Evolutionary conservation across 495 filamentous ascomycete genomes (phyloP).

Genomic region (Penicillium parvum): DNA sequence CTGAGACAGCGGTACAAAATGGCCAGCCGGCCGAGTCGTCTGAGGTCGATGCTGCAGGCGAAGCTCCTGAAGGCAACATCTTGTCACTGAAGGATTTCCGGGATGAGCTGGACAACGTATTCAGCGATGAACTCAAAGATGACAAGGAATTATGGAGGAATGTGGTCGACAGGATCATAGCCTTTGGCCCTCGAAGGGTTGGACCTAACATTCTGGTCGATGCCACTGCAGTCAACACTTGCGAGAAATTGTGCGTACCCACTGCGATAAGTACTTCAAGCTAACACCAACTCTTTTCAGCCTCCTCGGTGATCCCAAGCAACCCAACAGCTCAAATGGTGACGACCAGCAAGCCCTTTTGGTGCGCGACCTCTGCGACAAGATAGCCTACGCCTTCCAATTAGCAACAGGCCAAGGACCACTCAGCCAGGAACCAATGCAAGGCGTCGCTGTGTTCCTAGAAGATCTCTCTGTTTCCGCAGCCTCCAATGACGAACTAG

Average conservation of each 20-base stretch:
- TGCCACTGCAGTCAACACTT: slow-evolving; percentile 65
- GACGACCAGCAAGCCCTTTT: slow-evolving; percentile 51
- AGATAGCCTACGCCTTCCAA: slow-evolving; percentile 89
- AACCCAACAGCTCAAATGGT: slow-evolving; percentile 21
- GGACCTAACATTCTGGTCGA: slow-evolving; percentile 92
- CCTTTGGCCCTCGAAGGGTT: slow-evolving; percentile 80
- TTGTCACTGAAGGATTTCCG: slow-evolving; percentile 73
- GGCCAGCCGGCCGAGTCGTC: slow-evolving; percentile 27
- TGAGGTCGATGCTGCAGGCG: slow-evolving; percentile 40
- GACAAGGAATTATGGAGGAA: slow-evolving; percentile 73
- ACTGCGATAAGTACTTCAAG: neutral
- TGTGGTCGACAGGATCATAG: slow-evolving; percentile 73
- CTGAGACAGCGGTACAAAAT: slow-evolving; percentile 31
- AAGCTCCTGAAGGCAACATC: slow-evolving; percentile 47
- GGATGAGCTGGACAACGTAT: slow-evolving; percentile 59
- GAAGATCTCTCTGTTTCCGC: slow-evolving; percentile 65
- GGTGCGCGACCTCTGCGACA: slow-evolving; percentile 77
- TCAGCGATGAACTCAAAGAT: slow-evolving; percentile 55
- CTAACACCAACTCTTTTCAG: slow-evolving; percentile 21
- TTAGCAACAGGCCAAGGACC: slow-evolving; percentile 85
- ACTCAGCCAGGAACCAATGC: slow-evolving; percentile 88
- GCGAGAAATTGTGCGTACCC: slow-evolving; percentile 65
- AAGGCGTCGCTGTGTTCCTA: slow-evolving; percentile 87
- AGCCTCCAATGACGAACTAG: slow-evolving; percentile 54
- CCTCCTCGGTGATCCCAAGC: slow-evolving; percentile 37